Base-by-base conservation (phyloP, 805 yeast species). In the Jamesozyma gamospora region DNA sequence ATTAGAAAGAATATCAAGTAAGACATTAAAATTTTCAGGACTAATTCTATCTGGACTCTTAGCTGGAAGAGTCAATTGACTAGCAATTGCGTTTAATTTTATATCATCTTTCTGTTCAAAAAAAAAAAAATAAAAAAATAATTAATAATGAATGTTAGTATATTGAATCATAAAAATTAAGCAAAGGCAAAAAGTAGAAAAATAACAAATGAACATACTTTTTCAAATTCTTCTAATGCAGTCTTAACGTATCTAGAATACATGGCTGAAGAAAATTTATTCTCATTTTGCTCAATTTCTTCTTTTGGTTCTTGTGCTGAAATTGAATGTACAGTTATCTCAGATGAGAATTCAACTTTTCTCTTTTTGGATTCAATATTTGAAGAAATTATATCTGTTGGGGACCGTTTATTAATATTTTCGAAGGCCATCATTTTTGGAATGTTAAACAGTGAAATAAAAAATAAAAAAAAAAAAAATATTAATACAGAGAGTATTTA, bases 181-280 rank as follows among this genome's bases (percentile, higher is more conserved):
- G 24, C 24, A 21, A 21, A 21, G 32, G 32, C 16, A 29, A 29
- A 4, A 29, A 28, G 27, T 16, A 28, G 27, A 16, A 17, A 17
- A n/a, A 28, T 14, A 38, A 29, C 30, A 31, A 34, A 42, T 36
- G 30, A 43, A 64, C 72, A 58, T 60, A 69, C 70, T 65, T 70
- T 72, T 41, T 80, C 87, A 51, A 82, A 64, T 39, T 80, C 72
- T 36, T 77, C 82, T 46, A 85, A 62, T 25, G 90, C 92, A 39
- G 83, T 70, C 47, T 71, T 70, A 28, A 82, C 75, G 52, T 72
- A 72, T 32, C 71, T 55, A 28, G 52, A 45, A 48, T 63, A 66
- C 58, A 66, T 55, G 34, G 61, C 60, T 28, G 55, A 43, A 8
- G 66, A 61, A 40, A 66, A 62, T 33, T 46, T 42, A n/a, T 41